Conservation (phyloP, 331 rosid species). For the Saraca asoca region DNA sequence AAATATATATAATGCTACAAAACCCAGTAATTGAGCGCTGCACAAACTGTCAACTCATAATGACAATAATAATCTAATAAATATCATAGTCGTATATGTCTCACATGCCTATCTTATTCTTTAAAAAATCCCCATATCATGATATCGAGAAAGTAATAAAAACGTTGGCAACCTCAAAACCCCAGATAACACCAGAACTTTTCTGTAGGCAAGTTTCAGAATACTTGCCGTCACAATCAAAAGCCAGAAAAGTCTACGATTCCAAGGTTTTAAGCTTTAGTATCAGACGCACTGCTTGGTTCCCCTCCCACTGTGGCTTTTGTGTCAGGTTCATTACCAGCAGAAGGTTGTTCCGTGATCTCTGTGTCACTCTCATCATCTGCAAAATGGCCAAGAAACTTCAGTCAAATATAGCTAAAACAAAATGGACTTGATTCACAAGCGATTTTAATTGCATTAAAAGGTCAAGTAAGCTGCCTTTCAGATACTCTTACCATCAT, state of each 20-base stretch:
- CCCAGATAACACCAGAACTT: constrained; percentile 8
- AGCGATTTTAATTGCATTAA: neutral
- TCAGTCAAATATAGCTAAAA: neutral
- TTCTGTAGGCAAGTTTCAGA: constrained; percentile 9
- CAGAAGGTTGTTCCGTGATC: constrained; percentile 28
- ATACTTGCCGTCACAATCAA: constrained; percentile 18
- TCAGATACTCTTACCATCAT: constrained; percentile 34
- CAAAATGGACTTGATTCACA: neutral
- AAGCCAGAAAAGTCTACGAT: constrained; percentile 8
- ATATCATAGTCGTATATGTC: neutral
- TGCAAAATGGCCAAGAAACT: constrained; percentile 19
- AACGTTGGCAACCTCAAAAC: constrained; percentile 21
- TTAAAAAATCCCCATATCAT: constrained; percentile 22
- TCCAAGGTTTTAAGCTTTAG: constrained; percentile 29
- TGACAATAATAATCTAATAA: neutral
- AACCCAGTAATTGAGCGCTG: neutral
- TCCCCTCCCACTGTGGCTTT: constrained; percentile 11
- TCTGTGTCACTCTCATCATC: constrained; percentile 42
- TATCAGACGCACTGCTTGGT: constrained; percentile 18
- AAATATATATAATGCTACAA: neutral
- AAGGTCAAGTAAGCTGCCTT: neutral
- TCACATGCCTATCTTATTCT: constrained; percentile 2
- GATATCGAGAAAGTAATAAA: constrained; percentile 11
- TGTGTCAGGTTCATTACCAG: constrained; percentile 25
- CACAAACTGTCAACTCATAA: neutral